These are phyloP conservation scores for Neocallimastix lanati DNA, from an alignment of 192 early-diverging fungal species.

Conservation along the genomic window DNA sequence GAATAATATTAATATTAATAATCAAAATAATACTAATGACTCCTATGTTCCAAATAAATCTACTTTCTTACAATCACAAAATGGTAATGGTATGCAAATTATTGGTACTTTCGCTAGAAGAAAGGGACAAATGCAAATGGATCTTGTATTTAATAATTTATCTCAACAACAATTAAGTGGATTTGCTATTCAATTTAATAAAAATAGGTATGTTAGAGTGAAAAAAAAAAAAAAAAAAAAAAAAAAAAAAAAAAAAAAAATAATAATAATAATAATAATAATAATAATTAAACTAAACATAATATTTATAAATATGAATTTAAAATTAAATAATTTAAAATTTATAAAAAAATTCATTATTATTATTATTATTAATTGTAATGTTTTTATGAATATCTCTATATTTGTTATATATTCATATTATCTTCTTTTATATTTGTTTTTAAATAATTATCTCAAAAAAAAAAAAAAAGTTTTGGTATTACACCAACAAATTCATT, in stretches of 20 bases:
- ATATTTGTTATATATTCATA: too few species aligned
- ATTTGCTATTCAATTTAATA: conserved; percentile 42
- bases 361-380: too few species aligned
- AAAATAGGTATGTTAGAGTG: conserved; percentile 12
- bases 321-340: too few species aligned
- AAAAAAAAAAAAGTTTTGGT: conserved; percentile 12
- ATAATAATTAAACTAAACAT: too few species aligned
- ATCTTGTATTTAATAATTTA: conserved; percentile 23
- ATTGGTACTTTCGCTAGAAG: not conserved
- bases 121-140: conserved; percentile 7
- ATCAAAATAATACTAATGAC: not conserved
- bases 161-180: conserved; percentile 12
- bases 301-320: too few species aligned
- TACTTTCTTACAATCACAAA: not conserved
- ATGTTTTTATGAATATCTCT: too few species aligned
- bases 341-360: too few species aligned
- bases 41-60: not conserved
- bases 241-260: too few species aligned
- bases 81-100: conserved; percentile 1
- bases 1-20: not conserved
- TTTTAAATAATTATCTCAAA: too few species aligned
- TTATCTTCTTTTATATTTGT: too few species aligned
- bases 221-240: too few species aligned
- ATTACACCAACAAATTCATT: conserved; percentile 17
- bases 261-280: too few species aligned